Conservation (phyloP, 352 stramenopile species). For the Phytopythium kandeliae region DNA sequence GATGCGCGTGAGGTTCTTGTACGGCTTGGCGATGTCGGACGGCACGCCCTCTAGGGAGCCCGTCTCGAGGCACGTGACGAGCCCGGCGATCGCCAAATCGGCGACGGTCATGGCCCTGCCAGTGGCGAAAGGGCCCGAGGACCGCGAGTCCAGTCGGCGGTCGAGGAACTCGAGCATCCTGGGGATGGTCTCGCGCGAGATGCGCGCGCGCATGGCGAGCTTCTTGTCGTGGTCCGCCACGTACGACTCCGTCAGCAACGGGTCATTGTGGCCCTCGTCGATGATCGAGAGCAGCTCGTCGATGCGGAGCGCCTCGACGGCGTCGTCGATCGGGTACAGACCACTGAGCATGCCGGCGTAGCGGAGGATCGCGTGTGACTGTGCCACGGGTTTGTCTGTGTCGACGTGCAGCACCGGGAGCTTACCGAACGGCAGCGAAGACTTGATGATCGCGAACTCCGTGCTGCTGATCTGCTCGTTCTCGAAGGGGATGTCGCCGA, state of each 20-base stretch:
- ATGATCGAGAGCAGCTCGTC: conserved; percentile 42
- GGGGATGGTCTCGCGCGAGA: conserved; percentile 30
- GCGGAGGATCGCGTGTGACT: conserved; percentile 48
- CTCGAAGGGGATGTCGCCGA: conserved; percentile 41
- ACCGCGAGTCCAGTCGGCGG: conserved; percentile 24
- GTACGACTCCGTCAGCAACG: conserved; percentile 24
- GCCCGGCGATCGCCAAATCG: conserved; percentile 42
- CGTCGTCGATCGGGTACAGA: conserved; percentile 32
- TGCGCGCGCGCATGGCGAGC: conserved; percentile 11
- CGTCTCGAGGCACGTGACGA: conserved; percentile 35
- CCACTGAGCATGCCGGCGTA: conserved; percentile 48
- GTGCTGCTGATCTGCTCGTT: conserved; percentile 37
- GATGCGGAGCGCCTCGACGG: conserved; percentile 17
- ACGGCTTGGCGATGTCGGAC: conserved; percentile 17
- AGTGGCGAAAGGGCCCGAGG: conserved; percentile 18
- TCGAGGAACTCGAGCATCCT: conserved; percentile 34
- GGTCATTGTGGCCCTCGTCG: conserved; percentile 31
- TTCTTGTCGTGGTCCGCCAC: conserved; percentile 23
- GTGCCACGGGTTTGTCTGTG: conserved; percentile 23
- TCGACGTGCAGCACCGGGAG: conserved; percentile 40
- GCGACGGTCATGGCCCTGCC: conserved; percentile 32
- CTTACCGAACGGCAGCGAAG: conserved; percentile 32
- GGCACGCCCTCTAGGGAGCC: conserved; percentile 24
- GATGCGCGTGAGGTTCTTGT: conserved; percentile 22
- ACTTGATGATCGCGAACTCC: conserved; percentile 24